Conservation (phyloP, 169 alveolate genomes). For the Plasmodium cynomolgi region DNA sequence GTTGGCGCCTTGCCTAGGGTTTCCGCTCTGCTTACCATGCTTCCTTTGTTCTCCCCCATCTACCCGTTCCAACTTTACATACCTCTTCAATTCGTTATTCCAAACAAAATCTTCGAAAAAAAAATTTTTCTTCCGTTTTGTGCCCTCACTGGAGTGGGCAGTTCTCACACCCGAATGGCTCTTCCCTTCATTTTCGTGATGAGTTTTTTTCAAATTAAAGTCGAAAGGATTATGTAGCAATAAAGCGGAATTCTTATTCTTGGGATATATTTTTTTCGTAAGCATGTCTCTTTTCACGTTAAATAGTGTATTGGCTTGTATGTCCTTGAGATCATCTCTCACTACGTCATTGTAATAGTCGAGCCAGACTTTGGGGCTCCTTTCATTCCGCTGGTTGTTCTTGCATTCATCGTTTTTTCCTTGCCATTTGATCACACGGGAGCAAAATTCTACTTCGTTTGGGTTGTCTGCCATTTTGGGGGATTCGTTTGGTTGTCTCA, state of each 20-base stretch:
- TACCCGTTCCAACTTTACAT: not conserved
- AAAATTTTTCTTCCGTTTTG: constrained; percentile 3
- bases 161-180: not conserved
- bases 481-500: not conserved
- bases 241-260: constrained; percentile 3
- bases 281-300: constrained; percentile 50
- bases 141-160: not conserved
- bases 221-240: constrained; percentile 52
- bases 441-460: constrained; percentile 60
- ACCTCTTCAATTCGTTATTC: constrained; percentile 42
- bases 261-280: not conserved
- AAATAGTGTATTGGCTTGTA: not conserved
- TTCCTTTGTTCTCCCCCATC: not conserved
- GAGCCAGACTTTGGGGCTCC: constrained; percentile 36
- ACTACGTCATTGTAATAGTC: constrained; percentile 46
- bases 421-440: constrained; percentile 23
- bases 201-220: constrained; percentile 6
- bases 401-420: not conserved
- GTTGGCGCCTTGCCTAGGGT: not conserved
- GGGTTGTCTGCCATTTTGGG: constrained; percentile 16
- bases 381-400: not conserved
- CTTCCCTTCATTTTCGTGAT: not conserved
- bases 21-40: not conserved
- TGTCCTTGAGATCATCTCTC: constrained; percentile 32
- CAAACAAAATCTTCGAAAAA: constrained; percentile 47